These are phyloP conservation scores for Mycena crocata DNA, from an alignment of 768 basidiomycete species.

Conservation along the genomic window DNA sequence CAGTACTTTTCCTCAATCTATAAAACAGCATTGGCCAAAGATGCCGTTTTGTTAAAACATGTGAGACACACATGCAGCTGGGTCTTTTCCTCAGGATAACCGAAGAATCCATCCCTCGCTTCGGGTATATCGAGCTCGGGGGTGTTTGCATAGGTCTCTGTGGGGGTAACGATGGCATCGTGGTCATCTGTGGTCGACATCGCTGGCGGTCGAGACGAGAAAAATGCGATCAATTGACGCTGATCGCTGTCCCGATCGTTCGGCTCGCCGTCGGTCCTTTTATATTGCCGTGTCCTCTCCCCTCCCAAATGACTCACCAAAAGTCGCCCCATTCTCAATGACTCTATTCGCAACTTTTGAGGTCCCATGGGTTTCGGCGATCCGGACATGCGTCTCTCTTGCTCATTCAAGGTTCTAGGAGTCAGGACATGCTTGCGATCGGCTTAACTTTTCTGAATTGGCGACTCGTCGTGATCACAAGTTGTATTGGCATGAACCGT, in stretches of 20 bases:
- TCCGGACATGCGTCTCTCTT: no score
- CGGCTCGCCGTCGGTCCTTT: not conserved
- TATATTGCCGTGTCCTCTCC: not conserved
- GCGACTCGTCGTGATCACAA: no score
- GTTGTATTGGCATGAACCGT: no score
- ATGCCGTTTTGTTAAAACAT: constrained; percentile 16
- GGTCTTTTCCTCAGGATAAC: constrained; percentile 82
- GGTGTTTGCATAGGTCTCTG: constrained; percentile 7
- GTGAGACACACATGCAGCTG: constrained; percentile 71
- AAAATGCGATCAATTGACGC: constrained; percentile 2
- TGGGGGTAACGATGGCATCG: constrained; percentile 12
- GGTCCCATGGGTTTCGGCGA: no score
- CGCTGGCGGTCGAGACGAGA: not conserved
- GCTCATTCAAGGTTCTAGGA: no score
- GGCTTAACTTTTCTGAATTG: no score
- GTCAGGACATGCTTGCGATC: no score
- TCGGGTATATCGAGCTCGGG: constrained; percentile 56
- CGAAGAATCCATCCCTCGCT: constrained; percentile 80
- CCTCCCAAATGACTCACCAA: no score
- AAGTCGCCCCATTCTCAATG: no score
- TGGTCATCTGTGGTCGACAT: constrained; percentile 13
- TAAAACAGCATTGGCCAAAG: not conserved
- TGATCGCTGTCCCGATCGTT: not conserved
- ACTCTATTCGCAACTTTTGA: no score
- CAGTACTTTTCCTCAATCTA: constrained; percentile 83